Base-by-base conservation (phyloP, 192 early-diverging fungal species). In the Backusella westeae region DNA sequence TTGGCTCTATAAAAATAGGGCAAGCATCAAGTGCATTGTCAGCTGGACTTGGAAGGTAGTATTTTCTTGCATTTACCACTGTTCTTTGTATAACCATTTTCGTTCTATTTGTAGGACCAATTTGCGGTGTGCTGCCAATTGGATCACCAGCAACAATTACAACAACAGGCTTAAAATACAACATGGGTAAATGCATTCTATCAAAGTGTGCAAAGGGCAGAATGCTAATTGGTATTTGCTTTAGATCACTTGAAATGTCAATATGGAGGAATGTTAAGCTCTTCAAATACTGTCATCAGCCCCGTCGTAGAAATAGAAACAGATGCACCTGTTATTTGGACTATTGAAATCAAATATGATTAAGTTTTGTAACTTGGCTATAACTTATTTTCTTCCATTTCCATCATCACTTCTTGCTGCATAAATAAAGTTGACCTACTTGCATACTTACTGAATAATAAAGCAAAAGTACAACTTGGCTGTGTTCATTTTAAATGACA, bases 81-180 rank as follows among this genome's bases (percentile, higher is more conserved):
- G 12, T 14, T 63, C 29, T 63, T 63, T 63, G 23, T 63, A 63
- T 63, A 29, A 63, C 56, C 8, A 63, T 29, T 14, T 29, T 12
- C 6, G 9, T 29, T 23, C 32, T 42, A 15, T 42, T 8, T 39
- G 4, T 32, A 78, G 82, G 96, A 0, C 94, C 96, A 2, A 93
- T 91, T 0, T 98, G 96, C 77, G 96, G 96, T 26, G 84, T 98
- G 0, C 84, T 98, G 69, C 96, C 96, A 14, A 82, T 98, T 36
- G 91, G 92, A 9, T 88, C 88, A 1, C 84, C 84, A 3, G 83
- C 91, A 1, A 83, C 80, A 10, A 70, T 94, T 46, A 90, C 90
- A 0, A 96, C 95, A 1, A 76, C 42, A 6, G 96, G 96, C 1
- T 85, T 98, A 38, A 88, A 89, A 71, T 98, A 95, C 94, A 90